These are phyloP conservation scores for Mortierella sp. DNA, from an alignment of 371 early-diverging fungal genomes.

Conservation along the genomic window DNA sequence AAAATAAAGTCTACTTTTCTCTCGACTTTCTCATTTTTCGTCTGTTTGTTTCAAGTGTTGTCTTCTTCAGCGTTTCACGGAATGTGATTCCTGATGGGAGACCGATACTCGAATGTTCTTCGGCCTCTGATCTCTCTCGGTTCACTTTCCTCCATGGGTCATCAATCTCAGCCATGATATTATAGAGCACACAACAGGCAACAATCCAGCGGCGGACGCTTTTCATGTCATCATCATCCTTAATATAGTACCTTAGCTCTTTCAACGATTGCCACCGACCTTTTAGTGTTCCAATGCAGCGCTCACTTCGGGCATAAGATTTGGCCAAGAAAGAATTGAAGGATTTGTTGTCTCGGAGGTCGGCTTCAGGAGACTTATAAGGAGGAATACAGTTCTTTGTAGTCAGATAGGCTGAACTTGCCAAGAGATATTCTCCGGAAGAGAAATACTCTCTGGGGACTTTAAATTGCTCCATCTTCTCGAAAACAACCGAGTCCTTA, in stretches of 20 bases:
- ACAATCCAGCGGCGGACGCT: conserved; percentile 1
- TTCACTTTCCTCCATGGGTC: conserved; percentile 5
- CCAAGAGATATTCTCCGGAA: conserved; percentile 15
- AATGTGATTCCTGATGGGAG: neutral
- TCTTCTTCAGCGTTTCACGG: conserved; percentile 16
- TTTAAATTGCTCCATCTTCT: neutral
- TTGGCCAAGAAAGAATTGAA: conserved; percentile 19
- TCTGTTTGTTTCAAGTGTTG: conserved; percentile 15
- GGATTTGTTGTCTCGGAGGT: neutral
- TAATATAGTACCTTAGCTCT: conserved; percentile 13
- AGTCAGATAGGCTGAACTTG: conserved; percentile 10
- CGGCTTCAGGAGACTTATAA: conserved; percentile 9
- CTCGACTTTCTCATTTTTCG: no score
- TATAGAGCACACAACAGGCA: conserved; percentile 17
- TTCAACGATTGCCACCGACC: conserved; percentile 4
- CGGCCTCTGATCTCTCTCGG: no score
- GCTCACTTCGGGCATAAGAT: conserved; percentile 19
- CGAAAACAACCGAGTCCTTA: conserved; percentile 12
- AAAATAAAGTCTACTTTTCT: no score
- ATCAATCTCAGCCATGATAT: conserved; percentile 9
- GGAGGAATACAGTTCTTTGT: conserved; percentile 5
- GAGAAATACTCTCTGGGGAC: neutral
- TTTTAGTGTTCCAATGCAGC: conserved; percentile 27
- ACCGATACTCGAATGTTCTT: no score
- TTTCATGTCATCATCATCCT: neutral